Evolutionary conservation across 2,329 filamentous ascomycete genomes (phyloP).

Genomic region (Dothiorella sarmentorum): DNA sequence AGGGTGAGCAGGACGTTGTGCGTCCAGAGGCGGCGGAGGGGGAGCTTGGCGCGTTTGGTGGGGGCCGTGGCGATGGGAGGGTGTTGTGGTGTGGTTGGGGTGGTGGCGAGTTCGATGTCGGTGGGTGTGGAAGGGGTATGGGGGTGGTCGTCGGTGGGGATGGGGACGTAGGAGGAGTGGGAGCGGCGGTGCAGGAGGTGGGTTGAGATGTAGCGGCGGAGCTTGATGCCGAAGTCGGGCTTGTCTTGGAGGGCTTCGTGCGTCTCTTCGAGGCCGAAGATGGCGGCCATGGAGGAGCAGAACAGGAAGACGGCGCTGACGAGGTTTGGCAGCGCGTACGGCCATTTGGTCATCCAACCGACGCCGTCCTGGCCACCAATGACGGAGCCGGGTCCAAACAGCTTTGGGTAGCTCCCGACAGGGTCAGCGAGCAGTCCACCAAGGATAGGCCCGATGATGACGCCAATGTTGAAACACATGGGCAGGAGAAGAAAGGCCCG

Average conservation of each 20-base stretch:
- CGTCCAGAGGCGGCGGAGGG: slow-evolving; percentile 48
- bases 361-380: slow-evolving; percentile 58
- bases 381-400: slow-evolving; percentile 60
- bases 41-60: slow-evolving; percentile 35
- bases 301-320: slow-evolving; percentile 61
- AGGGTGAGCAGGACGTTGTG: slow-evolving; percentile 44
- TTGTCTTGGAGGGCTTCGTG: slow-evolving; percentile 40
- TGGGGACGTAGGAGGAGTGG: slow-evolving; percentile 30
- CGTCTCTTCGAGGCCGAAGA: slow-evolving; percentile 65
- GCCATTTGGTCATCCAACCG: slow-evolving; percentile 62
- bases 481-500: slow-evolving; percentile 58
- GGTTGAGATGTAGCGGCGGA: slow-evolving; percentile 38
- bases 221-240: slow-evolving; percentile 39
- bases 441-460: slow-evolving; percentile 44
- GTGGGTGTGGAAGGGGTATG: background rate
- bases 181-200: slow-evolving; percentile 29
- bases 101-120: background rate
- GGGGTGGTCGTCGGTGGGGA: slow-evolving; percentile 26
- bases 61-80: slow-evolving; percentile 4
- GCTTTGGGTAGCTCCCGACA: slow-evolving; percentile 54
- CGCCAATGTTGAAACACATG: slow-evolving; percentile 65
- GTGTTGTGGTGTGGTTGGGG: background rate
- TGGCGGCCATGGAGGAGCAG: slow-evolving; percentile 51
- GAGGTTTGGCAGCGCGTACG: slow-evolving; percentile 67
- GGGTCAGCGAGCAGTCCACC: slow-evolving; percentile 65